A percentile compares a stretch with the other conserved stretches of the same genome.
Conservation (phyloP, 257 asterid genomes). For the Fraxinus anomala region DNA sequence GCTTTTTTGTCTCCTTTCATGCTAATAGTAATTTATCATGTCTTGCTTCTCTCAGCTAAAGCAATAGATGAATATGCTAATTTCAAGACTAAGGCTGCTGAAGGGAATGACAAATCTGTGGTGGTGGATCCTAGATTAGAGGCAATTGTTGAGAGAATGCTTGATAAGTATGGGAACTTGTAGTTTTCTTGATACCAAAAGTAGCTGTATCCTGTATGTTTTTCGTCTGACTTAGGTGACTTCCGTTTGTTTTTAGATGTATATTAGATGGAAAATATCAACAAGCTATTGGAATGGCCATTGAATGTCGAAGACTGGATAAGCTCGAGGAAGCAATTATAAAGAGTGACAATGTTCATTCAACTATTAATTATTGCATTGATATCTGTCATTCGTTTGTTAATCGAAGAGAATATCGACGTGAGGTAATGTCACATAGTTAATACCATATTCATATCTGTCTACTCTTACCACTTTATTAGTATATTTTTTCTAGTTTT, state of each 20-base stretch:
- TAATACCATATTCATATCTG: conserved; percentile 4
- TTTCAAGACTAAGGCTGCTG: conserved; percentile 80
- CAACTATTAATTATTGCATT: conserved; percentile 76
- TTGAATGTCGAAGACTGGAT: conserved; percentile 91
- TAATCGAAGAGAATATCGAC: conserved; percentile 79
- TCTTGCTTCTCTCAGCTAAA: conserved; percentile 59
- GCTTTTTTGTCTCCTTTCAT: conserved; percentile 13
- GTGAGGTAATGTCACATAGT: conserved; percentile 60
- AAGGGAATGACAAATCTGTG: conserved; percentile 57
- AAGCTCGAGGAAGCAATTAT: conserved; percentile 84
- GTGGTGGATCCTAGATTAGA: conserved; percentile 84
- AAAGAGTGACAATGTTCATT: conserved; percentile 73
- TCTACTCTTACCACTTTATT: background rate
- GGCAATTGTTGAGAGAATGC: conserved; percentile 95
- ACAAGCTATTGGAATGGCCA: conserved; percentile 92
- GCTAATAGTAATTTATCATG: conserved; percentile 19
- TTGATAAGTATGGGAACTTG: conserved; percentile 69
- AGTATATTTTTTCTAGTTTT: background rate
- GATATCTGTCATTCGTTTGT: conserved; percentile 77
- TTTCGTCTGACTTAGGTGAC: conserved; percentile 13
- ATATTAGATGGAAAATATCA: conserved; percentile 81
- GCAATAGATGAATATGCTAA: conserved; percentile 93
- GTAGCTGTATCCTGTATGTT: conserved; percentile 11
- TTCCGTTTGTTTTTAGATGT: conserved; percentile 53
- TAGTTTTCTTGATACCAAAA: background rate